These are phyloP conservation scores for Tylopilus rubrobrunneus DNA, from an alignment of 768 basidiomycete species.

Conservation along the genomic window DNA sequence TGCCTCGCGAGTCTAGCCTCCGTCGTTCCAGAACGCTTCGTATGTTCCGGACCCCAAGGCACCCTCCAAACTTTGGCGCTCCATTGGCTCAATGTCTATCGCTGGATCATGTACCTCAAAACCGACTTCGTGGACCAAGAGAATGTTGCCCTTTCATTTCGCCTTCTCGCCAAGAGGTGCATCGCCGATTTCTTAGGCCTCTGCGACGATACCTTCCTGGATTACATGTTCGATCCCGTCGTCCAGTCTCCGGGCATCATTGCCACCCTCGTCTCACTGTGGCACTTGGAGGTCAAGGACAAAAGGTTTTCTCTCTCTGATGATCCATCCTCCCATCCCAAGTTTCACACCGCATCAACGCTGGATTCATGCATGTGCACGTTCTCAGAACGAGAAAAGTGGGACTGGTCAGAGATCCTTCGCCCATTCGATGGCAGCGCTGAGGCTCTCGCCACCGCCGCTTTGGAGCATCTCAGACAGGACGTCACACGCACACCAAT, in stretches of 20 bases:
- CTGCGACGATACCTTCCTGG: conserved; percentile 12
- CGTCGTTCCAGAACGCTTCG: conserved; percentile 7
- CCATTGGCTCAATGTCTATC: conserved; percentile 19
- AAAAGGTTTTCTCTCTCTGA: conserved; percentile 12
- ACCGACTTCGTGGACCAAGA: conserved; percentile 20
- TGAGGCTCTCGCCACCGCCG: conserved; percentile 18
- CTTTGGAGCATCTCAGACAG: conserved; percentile 23
- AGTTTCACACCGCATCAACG: conserved; percentile 9
- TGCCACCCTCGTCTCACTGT: conserved; percentile 23
- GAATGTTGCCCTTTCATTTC: conserved; percentile 16
- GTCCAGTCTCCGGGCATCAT: conserved; percentile 16
- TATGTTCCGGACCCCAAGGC: neutral
- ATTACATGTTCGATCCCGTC: conserved; percentile 16
- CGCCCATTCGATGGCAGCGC: conserved; percentile 19
- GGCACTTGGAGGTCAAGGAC: conserved; percentile 24
- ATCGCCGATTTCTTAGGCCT: conserved; percentile 22
- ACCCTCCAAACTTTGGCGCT: conserved; percentile 4
- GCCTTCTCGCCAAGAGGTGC: conserved; percentile 16
- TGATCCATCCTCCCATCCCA: conserved; percentile 2
- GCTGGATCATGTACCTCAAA: conserved; percentile 27
- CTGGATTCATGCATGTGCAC: conserved; percentile 29
- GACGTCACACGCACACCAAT: conserved; percentile 18
- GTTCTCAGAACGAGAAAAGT: conserved; percentile 21
- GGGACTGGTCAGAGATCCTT: conserved; percentile 28
- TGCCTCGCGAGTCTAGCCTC: conserved; percentile 16